Evolutionary conservation across 345 rosid species (phyloP).

Genomic region (Sisymbrium altissimum): DNA sequence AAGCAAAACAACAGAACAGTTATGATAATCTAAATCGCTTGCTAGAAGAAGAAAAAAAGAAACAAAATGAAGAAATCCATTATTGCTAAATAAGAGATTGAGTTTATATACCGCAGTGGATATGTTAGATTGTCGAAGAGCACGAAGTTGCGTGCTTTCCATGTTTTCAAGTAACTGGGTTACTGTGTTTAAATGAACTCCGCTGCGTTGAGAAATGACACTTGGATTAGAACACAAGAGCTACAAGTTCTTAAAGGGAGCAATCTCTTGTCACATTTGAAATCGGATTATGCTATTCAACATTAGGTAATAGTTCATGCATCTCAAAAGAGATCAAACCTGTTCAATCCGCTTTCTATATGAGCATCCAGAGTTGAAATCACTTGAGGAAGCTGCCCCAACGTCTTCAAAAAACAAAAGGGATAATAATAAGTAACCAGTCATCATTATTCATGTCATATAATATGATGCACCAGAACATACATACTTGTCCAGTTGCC

Average conservation of each 20-base stretch:
- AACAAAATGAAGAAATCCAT: not conserved
- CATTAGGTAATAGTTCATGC: not conserved
- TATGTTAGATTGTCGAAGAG: constrained; percentile 32
- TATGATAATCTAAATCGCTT: not conserved
- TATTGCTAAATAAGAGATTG: not conserved
- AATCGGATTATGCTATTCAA: not conserved
- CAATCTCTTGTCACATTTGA: not conserved
- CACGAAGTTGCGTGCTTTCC: constrained; percentile 36
- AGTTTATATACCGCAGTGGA: constrained; percentile 19
- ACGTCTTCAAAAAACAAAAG: constrained; percentile 37
- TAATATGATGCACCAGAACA: not conserved
- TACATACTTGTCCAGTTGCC: constrained; percentile 71
- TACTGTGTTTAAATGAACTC: constrained; percentile 30
- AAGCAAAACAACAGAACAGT: not conserved
- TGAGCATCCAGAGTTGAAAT: constrained; percentile 78
- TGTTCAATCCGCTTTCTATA: constrained; percentile 66
- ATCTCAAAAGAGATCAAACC: constrained; percentile 38
- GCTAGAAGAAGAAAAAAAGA: not conserved
- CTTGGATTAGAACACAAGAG: constrained; percentile 3
- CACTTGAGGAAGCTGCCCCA: constrained; percentile 79
- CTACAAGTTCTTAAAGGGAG: not conserved
- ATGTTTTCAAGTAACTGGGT: constrained; percentile 37
- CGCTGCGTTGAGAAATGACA: constrained; percentile 1
- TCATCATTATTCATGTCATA: not conserved
- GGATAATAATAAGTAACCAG: not conserved